These are phyloP conservation scores for Breviolum minutum DNA, from an alignment of 73 alveolate genomes.

Conservation along the genomic window DNA sequence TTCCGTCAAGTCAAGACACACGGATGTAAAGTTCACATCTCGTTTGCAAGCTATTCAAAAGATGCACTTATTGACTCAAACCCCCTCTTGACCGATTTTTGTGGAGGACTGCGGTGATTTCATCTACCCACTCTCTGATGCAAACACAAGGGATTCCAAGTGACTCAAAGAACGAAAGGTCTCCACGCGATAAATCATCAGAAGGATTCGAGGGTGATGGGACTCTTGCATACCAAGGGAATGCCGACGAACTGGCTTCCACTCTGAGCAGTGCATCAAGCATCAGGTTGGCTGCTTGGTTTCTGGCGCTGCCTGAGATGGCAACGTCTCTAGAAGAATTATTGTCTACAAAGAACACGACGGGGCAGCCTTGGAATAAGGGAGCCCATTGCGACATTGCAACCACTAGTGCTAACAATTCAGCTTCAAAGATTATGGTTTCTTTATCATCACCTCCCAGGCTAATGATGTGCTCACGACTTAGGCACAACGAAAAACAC, in stretches of 20 bases:
- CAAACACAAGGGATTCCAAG: no score
- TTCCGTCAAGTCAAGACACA: no score
- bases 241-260: background rate
- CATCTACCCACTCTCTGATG: no score
- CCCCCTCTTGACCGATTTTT: no score
- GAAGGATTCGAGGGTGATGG: background rate
- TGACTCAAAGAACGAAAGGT: no score
- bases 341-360: background rate
- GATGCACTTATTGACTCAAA: no score
- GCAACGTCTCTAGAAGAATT: constrained; percentile 24
- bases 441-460: background rate
- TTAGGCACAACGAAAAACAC: background rate
- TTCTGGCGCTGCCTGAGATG: constrained; percentile 2
- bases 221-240: background rate
- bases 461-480: background rate
- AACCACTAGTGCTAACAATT: background rate
- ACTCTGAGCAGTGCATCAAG: background rate
- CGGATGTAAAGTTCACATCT: no score
- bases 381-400: background rate
- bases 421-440: constrained; percentile 1
- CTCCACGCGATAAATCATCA: no score
- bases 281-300: background rate
- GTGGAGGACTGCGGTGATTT: no score
- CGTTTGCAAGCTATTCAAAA: no score
- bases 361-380: background rate